Evolutionary conservation across 2,329 filamentous ascomycete species (phyloP), one percentile per base, ranked within the genome.

Genomic region (Cercospora nicotianae): DNA sequence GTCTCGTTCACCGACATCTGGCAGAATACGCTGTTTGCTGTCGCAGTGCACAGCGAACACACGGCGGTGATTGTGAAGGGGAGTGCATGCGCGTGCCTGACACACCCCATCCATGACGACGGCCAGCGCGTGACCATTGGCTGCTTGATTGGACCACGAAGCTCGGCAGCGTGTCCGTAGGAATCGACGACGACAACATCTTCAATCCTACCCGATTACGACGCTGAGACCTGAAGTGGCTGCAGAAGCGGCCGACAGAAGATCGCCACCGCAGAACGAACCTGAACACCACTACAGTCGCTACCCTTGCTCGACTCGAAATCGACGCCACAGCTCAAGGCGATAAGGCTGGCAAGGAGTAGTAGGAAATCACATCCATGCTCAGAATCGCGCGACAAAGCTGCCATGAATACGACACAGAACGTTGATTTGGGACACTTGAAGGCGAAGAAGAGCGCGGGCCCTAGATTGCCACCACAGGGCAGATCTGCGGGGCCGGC

Each of bases 401-500:
- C 62, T 64, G 62, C 62, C 48, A 64, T 64, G 62, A 64, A 59
- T 36, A 58, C 53, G 53, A 57, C 62, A 64, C 62, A 59, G 36
- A 59, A 53, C 36, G 18, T 28, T 59, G 62, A 64, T 23, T 16
- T 18, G 31, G 62, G 51, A 45, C 16, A 39, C 12, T 26, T 26
- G 28, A 59, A 64, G 62, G 62, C 48, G 51, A 64, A 64, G 62
- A 64, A 64, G 53, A 48, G 28, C 13, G 45, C 61, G 16, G 45
- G 28, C 7, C 39, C 26, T 33, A 64, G 53, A 31, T 51, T 51
- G 60, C 62, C 51, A 31, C 51, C 18, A 45, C 51, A 20, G n/a
- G 62, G 51, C 39, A 65, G 64, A 61, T 57, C 64, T 57, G 30
- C 57, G 66, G 79, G 80, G 68, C 86, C 86, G 51, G 85, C 85